These are phyloP conservation scores for slime mould (Dictyostelium discoideum) DNA, from an alignment of 78 protist genomes.

Conservation along the genomic window DNA sequence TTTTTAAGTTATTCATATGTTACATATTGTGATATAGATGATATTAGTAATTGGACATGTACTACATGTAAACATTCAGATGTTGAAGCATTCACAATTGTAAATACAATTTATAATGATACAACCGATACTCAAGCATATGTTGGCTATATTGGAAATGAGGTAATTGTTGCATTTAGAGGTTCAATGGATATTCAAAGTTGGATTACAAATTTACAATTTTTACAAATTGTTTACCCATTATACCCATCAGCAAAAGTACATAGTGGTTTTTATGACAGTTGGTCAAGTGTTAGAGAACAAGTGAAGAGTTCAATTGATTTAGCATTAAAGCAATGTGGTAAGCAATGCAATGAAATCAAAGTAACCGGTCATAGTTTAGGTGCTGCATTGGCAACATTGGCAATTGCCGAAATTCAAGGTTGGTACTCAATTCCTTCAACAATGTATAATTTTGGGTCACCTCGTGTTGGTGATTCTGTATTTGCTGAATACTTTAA, in stretches of 20 bases:
- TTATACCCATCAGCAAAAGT: neutral
- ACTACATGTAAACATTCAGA: neutral
- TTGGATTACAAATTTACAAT: slow-evolving; percentile 72
- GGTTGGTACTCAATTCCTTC: neutral
- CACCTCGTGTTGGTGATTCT: slow-evolving; percentile 70
- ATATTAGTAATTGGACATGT: slow-evolving; percentile 32
- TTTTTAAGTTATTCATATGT: slow-evolving; percentile 10
- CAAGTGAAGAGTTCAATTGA: neutral
- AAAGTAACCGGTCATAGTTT: slow-evolving; percentile 40
- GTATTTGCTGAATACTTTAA: slow-evolving; percentile 29
- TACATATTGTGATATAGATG: slow-evolving; percentile 11
- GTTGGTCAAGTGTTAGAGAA: slow-evolving; percentile 40
- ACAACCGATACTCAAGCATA: slow-evolving; percentile 67
- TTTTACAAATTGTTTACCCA: slow-evolving; percentile 18
- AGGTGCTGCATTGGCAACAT: slow-evolving; percentile 65
- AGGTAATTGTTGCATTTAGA: slow-evolving; percentile 53
- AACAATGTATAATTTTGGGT: slow-evolving; percentile 41
- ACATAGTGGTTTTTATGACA: slow-evolving; percentile 41
- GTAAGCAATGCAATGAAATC: neutral
- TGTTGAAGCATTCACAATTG: neutral
- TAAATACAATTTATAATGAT: neutral
- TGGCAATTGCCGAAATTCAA: slow-evolving; percentile 55
- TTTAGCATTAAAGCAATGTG: neutral
- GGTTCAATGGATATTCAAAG: slow-evolving; percentile 69
- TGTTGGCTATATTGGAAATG: slow-evolving; percentile 9